Conservation (phyloP, 495 filamentous ascomycete genomes). For the Talaromyces adpressus region DNA sequence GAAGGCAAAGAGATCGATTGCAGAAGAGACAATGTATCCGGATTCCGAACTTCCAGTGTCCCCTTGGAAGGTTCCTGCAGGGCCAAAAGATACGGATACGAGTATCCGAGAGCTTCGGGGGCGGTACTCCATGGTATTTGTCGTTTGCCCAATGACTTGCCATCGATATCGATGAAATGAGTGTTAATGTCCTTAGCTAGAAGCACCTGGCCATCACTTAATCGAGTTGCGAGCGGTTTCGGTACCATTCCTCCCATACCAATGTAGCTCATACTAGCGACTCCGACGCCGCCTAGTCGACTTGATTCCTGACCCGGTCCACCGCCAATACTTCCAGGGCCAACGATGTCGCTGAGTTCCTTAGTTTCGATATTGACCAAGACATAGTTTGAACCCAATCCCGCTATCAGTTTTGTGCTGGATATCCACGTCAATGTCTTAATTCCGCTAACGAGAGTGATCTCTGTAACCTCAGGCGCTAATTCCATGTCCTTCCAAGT, state of each 20-base stretch:
- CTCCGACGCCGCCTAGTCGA: constrained; percentile 59
- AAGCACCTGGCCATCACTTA: constrained; percentile 77
- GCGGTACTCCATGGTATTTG: constrained; percentile 88
- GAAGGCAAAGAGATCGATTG: constrained; percentile 77
- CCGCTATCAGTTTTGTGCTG: constrained; percentile 76
- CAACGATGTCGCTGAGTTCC: constrained; percentile 66
- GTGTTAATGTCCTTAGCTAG: constrained; percentile 95
- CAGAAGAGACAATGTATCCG: constrained; percentile 77
- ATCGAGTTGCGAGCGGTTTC: constrained; percentile 75
- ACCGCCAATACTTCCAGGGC: constrained; percentile 67
- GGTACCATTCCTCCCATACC: constrained; percentile 86
- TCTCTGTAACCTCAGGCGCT: constrained; percentile 61
- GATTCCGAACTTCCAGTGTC: constrained; percentile 83
- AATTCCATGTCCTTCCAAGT: constrained; percentile 94
- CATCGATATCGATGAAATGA: constrained; percentile 77
- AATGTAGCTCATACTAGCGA: constrained; percentile 88
- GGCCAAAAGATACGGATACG: constrained; percentile 89
- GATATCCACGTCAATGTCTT: constrained; percentile 85
- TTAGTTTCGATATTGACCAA: constrained; percentile 76
- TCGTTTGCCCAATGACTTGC: constrained; percentile 72
- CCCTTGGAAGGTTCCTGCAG: constrained; percentile 81
- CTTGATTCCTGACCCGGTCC: constrained; percentile 54
- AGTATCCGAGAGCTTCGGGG: constrained; percentile 87
- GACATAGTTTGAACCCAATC: constrained; percentile 81
- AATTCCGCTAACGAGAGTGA: constrained; percentile 70